These are phyloP conservation scores for Coemansia sp. DNA, from an alignment of 192 early-diverging fungal species.

Conservation along the genomic window DNA sequence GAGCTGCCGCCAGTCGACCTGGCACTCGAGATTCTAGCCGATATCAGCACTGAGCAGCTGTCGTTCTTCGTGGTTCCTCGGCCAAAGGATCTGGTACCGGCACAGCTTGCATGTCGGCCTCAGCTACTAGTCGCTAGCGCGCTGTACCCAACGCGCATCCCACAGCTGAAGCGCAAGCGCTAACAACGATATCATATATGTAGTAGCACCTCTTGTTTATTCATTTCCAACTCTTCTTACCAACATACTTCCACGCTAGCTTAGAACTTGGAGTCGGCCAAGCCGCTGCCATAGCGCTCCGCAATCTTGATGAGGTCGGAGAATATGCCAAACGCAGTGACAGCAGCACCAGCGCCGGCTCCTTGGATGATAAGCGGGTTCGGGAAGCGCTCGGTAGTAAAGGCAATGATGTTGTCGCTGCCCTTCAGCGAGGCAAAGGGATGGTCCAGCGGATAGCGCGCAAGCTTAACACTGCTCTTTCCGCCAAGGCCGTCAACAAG, in stretches of 20 bases:
- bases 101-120: conserved; percentile 10
- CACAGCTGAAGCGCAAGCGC: conserved; percentile 48
- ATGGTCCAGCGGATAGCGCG: conserved; percentile 77
- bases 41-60: conserved; percentile 6
- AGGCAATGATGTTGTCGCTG: conserved; percentile 97
- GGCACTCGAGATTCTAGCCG: conserved; percentile 17
- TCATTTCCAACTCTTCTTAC: neutral
- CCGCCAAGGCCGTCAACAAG: conserved; percentile 69
- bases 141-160: conserved; percentile 40
- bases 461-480: conserved; percentile 74
- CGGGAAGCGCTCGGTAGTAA: conserved; percentile 92
- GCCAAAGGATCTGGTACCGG: neutral
- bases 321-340: conserved; percentile 98
- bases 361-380: conserved; percentile 95
- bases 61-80: conserved; percentile 7
- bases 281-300: conserved; percentile 53
- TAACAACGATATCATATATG: too few species aligned
- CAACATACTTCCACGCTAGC: neutral
- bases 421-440: conserved; percentile 96
- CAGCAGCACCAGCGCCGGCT: conserved; percentile 92
- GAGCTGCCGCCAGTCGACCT: conserved; percentile 23
- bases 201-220: neutral
- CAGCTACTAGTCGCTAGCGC: conserved; percentile 20
- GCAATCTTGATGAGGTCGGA: conserved; percentile 87
- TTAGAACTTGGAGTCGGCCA: conserved; percentile 7